A percentile compares a stretch with the other conserved stretches of the same genome.
Conservation (phyloP, 345 rosid species). For the Excoecaria cochinchinensis region DNA sequence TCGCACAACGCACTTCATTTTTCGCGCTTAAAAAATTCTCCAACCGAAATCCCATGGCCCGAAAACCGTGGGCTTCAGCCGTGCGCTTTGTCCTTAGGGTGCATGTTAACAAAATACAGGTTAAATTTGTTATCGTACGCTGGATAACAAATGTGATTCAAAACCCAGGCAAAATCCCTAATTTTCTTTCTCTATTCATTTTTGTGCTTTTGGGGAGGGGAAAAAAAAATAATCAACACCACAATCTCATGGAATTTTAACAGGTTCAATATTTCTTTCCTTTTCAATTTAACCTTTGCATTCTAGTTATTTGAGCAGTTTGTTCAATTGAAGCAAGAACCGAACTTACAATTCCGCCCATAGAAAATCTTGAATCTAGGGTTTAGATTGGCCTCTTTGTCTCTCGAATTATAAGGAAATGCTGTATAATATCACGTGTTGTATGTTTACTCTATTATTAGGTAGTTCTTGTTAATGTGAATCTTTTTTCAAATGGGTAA, state of each 20-base stretch:
- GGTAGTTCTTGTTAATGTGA: slow-evolving; percentile 20
- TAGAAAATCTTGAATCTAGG: slow-evolving; percentile 37
- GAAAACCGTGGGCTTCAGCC: not conserved
- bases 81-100: not conserved
- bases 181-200: slow-evolving; percentile 16
- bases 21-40: no score
- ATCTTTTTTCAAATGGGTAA: slow-evolving; percentile 53
- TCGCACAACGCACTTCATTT: no score
- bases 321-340: slow-evolving; percentile 5
- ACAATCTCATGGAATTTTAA: slow-evolving; percentile 10
- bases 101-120: slow-evolving; percentile 8
- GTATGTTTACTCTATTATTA: not conserved
- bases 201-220: slow-evolving; percentile 30
- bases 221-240: not conserved
- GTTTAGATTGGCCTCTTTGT: slow-evolving; percentile 27
- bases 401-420: slow-evolving; percentile 1
- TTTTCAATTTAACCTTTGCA: not conserved
- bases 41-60: no score
- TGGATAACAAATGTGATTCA: slow-evolving; percentile 23
- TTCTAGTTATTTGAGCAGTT: slow-evolving; percentile 10
- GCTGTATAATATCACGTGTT: slow-evolving; percentile 11
- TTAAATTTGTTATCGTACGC: slow-evolving; percentile 40
- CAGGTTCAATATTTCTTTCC: slow-evolving; percentile 37
- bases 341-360: not conserved
- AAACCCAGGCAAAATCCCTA: slow-evolving; percentile 27